Evolutionary conservation across 768 basidiomycete species (phyloP).

Genomic region (Auriscalpium vulgare): DNA sequence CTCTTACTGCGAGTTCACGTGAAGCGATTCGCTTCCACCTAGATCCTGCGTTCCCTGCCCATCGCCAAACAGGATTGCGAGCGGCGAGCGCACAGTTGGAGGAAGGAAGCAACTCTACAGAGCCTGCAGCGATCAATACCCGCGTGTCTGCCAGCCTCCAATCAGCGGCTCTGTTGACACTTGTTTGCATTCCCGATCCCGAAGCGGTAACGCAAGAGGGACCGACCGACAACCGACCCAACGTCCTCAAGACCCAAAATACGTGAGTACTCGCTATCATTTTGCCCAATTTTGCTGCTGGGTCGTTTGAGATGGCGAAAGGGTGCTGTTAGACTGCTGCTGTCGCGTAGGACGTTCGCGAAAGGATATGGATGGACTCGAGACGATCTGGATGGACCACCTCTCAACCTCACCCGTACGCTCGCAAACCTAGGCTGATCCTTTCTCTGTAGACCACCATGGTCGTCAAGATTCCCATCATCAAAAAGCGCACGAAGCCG

Average conservation of each 20-base stretch:
- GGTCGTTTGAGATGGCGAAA: neutral
- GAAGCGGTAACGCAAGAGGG: neutral
- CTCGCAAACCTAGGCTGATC: constrained; percentile 3
- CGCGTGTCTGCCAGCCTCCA: neutral
- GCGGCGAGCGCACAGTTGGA: too few relatives aligned
- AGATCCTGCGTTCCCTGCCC: too few relatives aligned
- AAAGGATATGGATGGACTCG: neutral
- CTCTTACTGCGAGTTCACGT: too few relatives aligned
- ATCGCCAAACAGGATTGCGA: too few relatives aligned
- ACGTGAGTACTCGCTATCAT: constrained; percentile 38
- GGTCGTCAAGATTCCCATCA: constrained; percentile 51
- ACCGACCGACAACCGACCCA: constrained; percentile 2
- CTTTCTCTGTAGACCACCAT: constrained; percentile 9
- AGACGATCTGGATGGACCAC: constrained; percentile 16
- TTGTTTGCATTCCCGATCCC: constrained; percentile 10
- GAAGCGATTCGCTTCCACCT: too few relatives aligned
- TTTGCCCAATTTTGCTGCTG: constrained; percentile 12
- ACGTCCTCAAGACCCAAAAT: constrained; percentile 42
- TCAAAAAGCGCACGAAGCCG: constrained; percentile 95
- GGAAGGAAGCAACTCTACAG: too few relatives aligned
- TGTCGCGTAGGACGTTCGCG: neutral
- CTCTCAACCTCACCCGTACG: neutral
- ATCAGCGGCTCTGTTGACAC: constrained; percentile 4
- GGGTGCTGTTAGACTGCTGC: neutral
- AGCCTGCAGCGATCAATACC: too few relatives aligned